Conservation (phyloP, 75 land plant species). For the Pinus albicaulis region DNA sequence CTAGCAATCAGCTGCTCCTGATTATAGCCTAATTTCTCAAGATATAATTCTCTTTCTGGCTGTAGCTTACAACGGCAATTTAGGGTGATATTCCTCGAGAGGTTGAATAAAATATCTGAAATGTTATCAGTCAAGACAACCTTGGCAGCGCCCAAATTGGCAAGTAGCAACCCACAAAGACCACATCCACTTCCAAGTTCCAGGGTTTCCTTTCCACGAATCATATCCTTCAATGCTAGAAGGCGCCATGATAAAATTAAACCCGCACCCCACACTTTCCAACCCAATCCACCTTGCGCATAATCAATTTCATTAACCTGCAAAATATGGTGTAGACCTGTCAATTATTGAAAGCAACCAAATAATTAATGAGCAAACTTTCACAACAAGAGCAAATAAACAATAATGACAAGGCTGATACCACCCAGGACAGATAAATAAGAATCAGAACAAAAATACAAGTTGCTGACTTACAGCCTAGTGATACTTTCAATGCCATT, state of each 20-base stretch:
- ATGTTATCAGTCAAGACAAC: slow-evolving; percentile 27
- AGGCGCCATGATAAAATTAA: slow-evolving; percentile 18
- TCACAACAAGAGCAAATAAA: not conserved
- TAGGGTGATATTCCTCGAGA: slow-evolving; percentile 9
- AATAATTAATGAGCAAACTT: not conserved
- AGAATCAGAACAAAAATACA: not conserved
- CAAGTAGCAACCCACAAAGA: slow-evolving; percentile 21
- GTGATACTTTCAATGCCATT: not conserved
- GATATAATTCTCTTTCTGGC: not conserved
- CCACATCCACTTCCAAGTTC: slow-evolving; percentile 38
- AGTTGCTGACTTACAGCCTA: not conserved
- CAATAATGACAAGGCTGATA: not conserved
- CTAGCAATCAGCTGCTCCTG: not conserved
- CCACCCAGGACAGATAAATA: not conserved
- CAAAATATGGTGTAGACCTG: not conserved
- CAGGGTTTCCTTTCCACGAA: slow-evolving; percentile 14
- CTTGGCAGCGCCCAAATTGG: slow-evolving; percentile 24
- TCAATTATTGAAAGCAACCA: not conserved
- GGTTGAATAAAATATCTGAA: slow-evolving; percentile 18
- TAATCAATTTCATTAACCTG: slow-evolving; percentile 28
- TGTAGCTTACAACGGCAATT: not conserved
- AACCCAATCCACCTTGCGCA: slow-evolving; percentile 22
- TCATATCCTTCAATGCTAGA: slow-evolving; percentile 4
- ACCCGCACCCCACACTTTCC: slow-evolving; percentile 35
- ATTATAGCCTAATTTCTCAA: not conserved